Base-by-base conservation (phyloP, 2,329 filamentous ascomycete genomes). In the Hypocrella siamensis region DNA sequence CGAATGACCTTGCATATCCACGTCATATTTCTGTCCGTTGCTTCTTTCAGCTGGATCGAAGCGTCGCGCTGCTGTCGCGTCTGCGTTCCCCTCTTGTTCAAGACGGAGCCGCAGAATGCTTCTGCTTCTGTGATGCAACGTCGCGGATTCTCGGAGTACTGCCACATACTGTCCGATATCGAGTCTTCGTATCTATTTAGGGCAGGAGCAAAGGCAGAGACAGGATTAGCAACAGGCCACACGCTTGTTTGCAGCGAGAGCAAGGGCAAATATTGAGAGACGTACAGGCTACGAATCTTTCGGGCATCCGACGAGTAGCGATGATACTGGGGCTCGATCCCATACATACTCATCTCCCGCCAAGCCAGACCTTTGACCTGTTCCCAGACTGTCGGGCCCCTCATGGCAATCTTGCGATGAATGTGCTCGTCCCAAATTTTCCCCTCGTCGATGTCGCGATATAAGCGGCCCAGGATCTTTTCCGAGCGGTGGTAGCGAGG, bases 381-480 rank as follows among this genome's bases (percentile, higher is more conserved):
- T 3, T 58, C 48, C 62, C 65, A 70, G 3, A 70, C 53, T 0
- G 56, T 53, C 1, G 43, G 35, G 0, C 52, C 51, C 2, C 30
- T 36, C 9, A 31, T 42, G 6, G 40, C 42, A 4, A 49, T 39
- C 1, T 31, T 41, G 11, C 46, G 45, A 28, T 49, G 56, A 25
- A 67, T 61, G 12, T 74, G 52, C 5, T 65, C 48, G 7, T 52
- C 42, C 58, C 75, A 77, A 27, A 86, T 79, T 32, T 65, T 63
- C 28, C 63, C 61, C 49, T 90, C 82, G 41, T 92, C 72, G 9
- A 92, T 75, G 0, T 63, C 67, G 2, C 80, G 70, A 46, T 80
- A 90, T 0, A 92, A 58, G 4, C 63, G 52, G 0, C 83, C 83
- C 0, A 90, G 63, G 0, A 79, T 60, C 40, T 81, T 83, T 0